Evolutionary conservation across 2,329 filamentous ascomycete species (phyloP).

Genomic region (Colletotrichum sp.): DNA sequence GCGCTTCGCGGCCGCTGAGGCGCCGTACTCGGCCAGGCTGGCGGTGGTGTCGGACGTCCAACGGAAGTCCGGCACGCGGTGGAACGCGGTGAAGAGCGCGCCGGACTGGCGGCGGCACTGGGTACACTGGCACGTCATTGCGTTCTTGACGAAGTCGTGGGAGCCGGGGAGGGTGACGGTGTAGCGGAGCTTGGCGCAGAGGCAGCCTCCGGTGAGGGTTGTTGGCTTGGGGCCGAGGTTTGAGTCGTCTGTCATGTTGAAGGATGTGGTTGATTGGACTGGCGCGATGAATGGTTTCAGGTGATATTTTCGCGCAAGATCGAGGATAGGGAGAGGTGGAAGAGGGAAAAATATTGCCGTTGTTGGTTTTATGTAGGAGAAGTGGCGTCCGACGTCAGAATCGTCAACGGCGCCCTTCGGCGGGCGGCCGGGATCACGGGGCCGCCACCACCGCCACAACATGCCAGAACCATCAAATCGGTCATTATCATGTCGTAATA

Average conservation of each 20-base stretch:
- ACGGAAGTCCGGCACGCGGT: conserved; percentile 42
- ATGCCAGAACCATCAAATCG: neutral
- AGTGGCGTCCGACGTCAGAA: neutral
- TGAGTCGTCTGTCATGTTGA: neutral
- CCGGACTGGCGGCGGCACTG: conserved; percentile 60
- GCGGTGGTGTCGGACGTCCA: conserved; percentile 32
- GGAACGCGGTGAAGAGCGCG: conserved; percentile 46
- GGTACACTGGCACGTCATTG: conserved; percentile 57
- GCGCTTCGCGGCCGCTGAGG: conserved; percentile 44
- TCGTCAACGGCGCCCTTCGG: conserved; percentile 7
- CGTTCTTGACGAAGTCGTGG: conserved; percentile 49
- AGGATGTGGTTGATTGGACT: neutral
- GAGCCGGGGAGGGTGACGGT: conserved; percentile 47
- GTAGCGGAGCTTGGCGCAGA: conserved; percentile 56
- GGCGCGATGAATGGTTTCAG: neutral
- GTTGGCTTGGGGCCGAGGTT: conserved; percentile 28
- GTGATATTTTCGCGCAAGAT: fast-evolving
- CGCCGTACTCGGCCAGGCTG: conserved; percentile 43
- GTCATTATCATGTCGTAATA: neutral
- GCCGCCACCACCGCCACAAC: neutral
- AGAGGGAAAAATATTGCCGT: neutral
- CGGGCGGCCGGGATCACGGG: neutral
- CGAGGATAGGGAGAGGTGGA: fast-evolving
- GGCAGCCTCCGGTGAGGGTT: conserved; percentile 54
- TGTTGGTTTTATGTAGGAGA: neutral